Percentiles rank a stretch among this genome's conserved stretches.
Evolutionary conservation across 768 basidiomycete genomes (phyloP).

Genomic region (Suillus variegatus): DNA sequence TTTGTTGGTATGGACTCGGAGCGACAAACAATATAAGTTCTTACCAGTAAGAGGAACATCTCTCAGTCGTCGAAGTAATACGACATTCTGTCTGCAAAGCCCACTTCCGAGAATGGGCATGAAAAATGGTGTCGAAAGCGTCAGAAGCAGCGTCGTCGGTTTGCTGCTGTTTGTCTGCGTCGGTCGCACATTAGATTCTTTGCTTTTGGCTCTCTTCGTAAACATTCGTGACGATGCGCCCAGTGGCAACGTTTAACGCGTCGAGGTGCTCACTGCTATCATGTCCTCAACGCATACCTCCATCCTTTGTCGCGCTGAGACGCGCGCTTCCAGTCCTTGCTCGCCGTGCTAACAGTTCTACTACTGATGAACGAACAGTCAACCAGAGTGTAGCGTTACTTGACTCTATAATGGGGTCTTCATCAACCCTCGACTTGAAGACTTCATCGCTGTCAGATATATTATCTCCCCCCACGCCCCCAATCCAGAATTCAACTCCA

Average conservation of each 20-base stretch:
- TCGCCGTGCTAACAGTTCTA: slow-evolving; percentile 17
- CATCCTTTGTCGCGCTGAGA: neutral
- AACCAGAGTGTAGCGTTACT: slow-evolving; percentile 26
- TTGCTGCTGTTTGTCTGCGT: neutral
- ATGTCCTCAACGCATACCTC: neutral
- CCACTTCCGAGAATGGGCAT: slow-evolving; percentile 4
- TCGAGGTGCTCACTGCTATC: neutral
- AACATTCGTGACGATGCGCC: neutral
- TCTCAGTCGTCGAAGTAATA: neutral
- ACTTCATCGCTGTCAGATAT: neutral
- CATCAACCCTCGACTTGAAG: slow-evolving; percentile 17
- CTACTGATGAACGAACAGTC: slow-evolving; percentile 24
- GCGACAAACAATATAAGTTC: neutral
- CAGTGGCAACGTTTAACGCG: neutral
- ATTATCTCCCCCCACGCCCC: neutral
- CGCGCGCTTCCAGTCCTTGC: neutral
- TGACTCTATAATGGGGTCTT: slow-evolving; percentile 25
- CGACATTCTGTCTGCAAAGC: slow-evolving; percentile 2
- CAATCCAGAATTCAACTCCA: neutral
- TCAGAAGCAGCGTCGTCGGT: neutral
- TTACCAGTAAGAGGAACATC: neutral
- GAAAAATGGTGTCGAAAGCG: neutral
- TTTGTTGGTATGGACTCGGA: neutral
- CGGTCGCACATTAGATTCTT: neutral
- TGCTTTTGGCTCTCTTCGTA: neutral